Evolutionary conservation across 768 basidiomycete species (phyloP).

Genomic region (Pulveroboletus sp.): DNA sequence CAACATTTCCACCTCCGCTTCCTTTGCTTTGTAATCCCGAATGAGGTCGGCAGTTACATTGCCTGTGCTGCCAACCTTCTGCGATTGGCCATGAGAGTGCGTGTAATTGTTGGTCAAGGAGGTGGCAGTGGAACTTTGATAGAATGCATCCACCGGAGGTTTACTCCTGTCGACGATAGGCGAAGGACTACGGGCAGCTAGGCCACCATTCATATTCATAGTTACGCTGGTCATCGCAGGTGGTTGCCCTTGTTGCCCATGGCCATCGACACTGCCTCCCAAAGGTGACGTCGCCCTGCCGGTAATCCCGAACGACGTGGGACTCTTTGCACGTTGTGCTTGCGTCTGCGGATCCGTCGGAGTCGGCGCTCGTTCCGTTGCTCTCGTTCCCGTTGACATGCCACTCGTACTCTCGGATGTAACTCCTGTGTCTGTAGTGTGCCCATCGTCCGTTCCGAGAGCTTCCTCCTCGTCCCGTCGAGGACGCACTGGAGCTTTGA

Average conservation of each 20-base stretch:
- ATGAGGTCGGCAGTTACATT: conserved; percentile 72
- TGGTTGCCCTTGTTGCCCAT: conserved; percentile 23
- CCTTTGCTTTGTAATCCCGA: conserved; percentile 76
- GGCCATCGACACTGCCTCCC: conserved; percentile 24
- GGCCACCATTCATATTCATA: conserved; percentile 45
- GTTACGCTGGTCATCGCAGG: conserved; percentile 53
- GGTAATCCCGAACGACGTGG: conserved; percentile 37
- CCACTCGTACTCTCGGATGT: conserved; percentile 34
- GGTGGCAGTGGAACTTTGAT: conserved; percentile 40
- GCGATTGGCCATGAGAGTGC: conserved; percentile 36
- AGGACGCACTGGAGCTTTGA: conserved; percentile 49
- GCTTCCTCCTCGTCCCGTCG: conserved; percentile 37
- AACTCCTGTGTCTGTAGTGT: conserved; percentile 43
- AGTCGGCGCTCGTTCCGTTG: conserved; percentile 48
- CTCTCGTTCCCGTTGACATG: conserved; percentile 28
- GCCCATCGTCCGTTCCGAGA: conserved; percentile 45
- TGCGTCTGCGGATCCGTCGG: conserved; percentile 42
- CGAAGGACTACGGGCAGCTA: conserved; percentile 51
- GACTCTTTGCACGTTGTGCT: conserved; percentile 50
- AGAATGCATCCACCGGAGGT: conserved; percentile 60
- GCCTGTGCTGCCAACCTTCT: conserved; percentile 51
- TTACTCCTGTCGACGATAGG: conserved; percentile 50
- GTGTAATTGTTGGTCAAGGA: conserved; percentile 47
- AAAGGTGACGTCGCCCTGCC: conserved; percentile 62
- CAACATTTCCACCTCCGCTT: conserved; percentile 70